Conservation (phyloP, 2,329 filamentous ascomycete species). For the Coniochaeta sp. region DNA sequence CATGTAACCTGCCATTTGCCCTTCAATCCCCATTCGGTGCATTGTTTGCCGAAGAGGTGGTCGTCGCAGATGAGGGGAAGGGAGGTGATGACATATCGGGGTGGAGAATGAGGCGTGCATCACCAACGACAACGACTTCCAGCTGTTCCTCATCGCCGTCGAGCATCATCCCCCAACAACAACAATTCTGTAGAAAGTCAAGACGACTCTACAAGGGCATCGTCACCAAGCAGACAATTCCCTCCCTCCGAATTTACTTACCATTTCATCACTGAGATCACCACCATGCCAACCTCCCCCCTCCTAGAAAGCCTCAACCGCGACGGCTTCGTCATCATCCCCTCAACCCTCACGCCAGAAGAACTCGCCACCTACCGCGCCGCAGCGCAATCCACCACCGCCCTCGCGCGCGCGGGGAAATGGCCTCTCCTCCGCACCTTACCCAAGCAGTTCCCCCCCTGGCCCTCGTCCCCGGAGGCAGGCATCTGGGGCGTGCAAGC, state of each 20-base stretch:
- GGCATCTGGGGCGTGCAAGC: conserved; percentile 91
- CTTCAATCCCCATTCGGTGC: neutral
- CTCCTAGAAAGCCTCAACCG: conserved; percentile 50
- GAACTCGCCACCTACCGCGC: conserved; percentile 53
- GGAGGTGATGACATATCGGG: neutral
- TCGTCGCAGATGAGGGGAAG: neutral
- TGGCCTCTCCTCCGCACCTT: conserved; percentile 82
- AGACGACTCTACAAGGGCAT: no score
- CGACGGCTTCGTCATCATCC: conserved; percentile 72
- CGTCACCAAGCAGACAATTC: no score
- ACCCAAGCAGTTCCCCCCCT: conserved; percentile 87
- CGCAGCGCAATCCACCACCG: conserved; percentile 50
- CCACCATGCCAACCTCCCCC: neutral
- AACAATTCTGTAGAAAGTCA: no score
- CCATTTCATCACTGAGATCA: no score
- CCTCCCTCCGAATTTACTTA: no score
- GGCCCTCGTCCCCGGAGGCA: conserved; percentile 49
- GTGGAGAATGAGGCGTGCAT: neutral
- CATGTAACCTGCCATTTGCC: neutral
- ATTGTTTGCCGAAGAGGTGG: neutral
- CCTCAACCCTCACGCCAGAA: conserved; percentile 49
- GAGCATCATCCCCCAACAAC: no score
- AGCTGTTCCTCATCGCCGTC: no score
- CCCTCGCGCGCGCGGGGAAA: conserved; percentile 56
- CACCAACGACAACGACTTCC: no score